Evolutionary conservation across 495 filamentous ascomycete species (phyloP), one percentile per base, ranked within the genome.

Genomic region (Penicillium maclennaniae): DNA sequence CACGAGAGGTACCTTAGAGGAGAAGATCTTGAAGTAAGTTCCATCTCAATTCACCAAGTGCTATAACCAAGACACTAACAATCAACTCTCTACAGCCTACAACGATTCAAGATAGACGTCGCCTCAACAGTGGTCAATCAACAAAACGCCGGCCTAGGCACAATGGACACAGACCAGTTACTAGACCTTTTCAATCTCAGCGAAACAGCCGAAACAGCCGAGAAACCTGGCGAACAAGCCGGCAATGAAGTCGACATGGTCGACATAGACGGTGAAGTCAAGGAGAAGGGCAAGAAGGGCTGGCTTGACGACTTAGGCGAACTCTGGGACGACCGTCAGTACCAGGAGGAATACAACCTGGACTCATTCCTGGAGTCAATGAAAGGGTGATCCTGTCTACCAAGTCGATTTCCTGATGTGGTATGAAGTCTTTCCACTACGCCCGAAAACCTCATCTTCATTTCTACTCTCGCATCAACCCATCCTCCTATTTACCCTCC

Each of bases 101-200:
- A 98, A 84, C 88, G 95, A 50, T 98, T 98, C 88, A 98, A 98
- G 77, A 93, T 98, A 63, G 93, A 98, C 76, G 93, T 98, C 36
- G 93, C 93, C 45, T 91, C 86, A 51, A 98, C 95, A 4, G 93
- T 98, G 12, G 95, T 98, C 56, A 98, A 98, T 72, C 93, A 97
- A 75, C 93, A 97, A 73, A 98, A 97, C 64, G 92, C 93, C 8
- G 93, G 92, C 15, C 76, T 98, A 7, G 86, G 86, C 62, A 89
- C 90, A 2, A 97, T 97, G 93, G 91, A 97, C 71, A 98, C 93
- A 46, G 93, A 96, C 62, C 90, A 98, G 69, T 92, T 98, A 55
- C 83, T 98, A 1, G 93, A 98, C 65, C 83, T 98, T 44, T 98
- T 98, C 76, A 97, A 86, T 65, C 77, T 97, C 8, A 89, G 89